phyloP scores from a whole-genome alignment of 495 filamentous ascomycete genomes.

The Hypoxylon trugodes region DNA sequence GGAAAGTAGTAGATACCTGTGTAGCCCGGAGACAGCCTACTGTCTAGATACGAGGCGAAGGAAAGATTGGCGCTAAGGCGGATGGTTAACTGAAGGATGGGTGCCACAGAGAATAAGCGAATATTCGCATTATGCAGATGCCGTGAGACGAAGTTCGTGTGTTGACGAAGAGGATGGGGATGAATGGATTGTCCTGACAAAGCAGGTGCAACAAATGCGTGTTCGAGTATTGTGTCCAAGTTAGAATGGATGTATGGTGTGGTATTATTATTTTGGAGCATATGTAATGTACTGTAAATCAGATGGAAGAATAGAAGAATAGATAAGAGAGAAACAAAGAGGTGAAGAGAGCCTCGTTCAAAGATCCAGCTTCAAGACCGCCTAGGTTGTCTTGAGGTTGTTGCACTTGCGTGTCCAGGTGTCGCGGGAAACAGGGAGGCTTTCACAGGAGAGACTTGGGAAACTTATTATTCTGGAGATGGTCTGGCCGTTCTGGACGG shows the following conservation, averaged over 20 bases:
- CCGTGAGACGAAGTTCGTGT: conserved; percentile 43
- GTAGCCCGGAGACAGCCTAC: conserved; percentile 18
- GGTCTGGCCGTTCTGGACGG: conserved; percentile 16
- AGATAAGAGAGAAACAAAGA: conserved; percentile 4
- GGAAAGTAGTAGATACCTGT: conserved; percentile 15
- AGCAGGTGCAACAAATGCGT: conserved; percentile 26
- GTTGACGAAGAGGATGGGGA: conserved; percentile 27
- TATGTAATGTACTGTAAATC: neutral
- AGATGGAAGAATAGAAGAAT: neutral
- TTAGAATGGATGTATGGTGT: neutral
- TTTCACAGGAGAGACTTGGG: conserved; percentile 38
- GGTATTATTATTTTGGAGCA: neutral
- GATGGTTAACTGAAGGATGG: conserved; percentile 44
- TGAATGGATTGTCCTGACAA: conserved; percentile 25
- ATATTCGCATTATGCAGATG: conserved; percentile 48
- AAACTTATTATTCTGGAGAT: conserved; percentile 26
- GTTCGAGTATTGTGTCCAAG: conserved; percentile 11
- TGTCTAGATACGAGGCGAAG: conserved; percentile 26
- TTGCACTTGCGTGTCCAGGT: conserved; percentile 41
- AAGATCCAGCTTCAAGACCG: conserved; percentile 24
- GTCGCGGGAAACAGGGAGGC: conserved; percentile 39
- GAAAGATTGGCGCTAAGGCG: conserved; percentile 37
- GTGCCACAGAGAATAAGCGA: conserved; percentile 47
- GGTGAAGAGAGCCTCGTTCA: conserved; percentile 23
- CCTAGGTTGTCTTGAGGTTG: conserved; percentile 29